Conservation (phyloP, 225 moss, liverwort and hornwort species). For the Antitrichia curtipendula region DNA sequence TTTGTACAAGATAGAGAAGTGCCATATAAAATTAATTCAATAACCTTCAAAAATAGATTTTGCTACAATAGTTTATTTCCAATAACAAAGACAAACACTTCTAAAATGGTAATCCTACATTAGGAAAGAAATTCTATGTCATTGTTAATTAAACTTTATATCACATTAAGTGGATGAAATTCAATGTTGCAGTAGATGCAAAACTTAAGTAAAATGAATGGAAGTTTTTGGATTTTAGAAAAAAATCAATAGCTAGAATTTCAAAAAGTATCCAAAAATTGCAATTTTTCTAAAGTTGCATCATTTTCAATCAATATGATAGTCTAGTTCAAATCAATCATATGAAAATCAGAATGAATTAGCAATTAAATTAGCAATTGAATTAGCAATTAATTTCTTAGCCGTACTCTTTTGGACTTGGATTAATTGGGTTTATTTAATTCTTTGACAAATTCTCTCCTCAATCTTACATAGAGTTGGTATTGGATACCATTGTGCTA, state of each 20-base stretch:
- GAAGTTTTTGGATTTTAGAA: background rate
- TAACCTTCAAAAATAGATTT: background rate
- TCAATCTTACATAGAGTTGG: background rate
- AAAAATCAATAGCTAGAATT: background rate
- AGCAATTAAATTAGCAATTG: no score
- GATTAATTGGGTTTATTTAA: background rate
- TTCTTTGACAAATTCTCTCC: background rate
- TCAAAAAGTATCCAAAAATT: background rate
- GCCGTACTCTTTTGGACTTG: fast-evolving
- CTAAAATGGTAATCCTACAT: background rate
- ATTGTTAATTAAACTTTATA: background rate
- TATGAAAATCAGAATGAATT: background rate
- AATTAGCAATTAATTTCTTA: background rate
- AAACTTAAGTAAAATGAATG: background rate
- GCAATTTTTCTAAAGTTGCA: fast-evolving
- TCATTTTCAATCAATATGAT: background rate
- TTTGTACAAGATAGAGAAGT: background rate
- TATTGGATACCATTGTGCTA: background rate
- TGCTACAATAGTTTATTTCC: background rate
- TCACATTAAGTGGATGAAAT: background rate
- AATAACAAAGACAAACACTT: background rate
- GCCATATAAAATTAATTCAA: background rate
- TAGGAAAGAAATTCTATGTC: background rate
- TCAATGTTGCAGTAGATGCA: fast-evolving
- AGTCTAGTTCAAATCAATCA: background rate